Evolutionary conservation across 768 basidiomycete genomes (phyloP).

Genomic region (Cantharellus cinnabarinus): DNA sequence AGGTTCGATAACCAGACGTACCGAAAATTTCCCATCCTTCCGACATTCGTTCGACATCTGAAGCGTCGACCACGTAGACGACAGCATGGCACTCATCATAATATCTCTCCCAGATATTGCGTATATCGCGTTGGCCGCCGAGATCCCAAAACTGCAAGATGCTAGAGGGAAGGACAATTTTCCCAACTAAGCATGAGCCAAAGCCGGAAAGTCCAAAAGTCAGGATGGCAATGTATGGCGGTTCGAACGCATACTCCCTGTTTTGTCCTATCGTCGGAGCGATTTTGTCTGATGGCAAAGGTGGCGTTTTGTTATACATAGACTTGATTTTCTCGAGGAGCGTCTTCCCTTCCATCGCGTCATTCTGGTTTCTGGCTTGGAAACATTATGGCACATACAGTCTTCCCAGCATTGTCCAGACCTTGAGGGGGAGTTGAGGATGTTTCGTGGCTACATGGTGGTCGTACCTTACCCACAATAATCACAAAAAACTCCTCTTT

Average conservation of each 20-base stretch:
- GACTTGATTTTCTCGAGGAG: conserved; percentile 88
- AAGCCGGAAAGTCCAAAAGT: not conserved
- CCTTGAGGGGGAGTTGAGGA: not conserved
- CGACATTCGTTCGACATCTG: conserved; percentile 67
- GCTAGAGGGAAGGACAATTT: conserved; percentile 80
- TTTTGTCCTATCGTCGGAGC: conserved; percentile 95
- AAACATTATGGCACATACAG: conserved; percentile 25
- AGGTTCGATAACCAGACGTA: conserved; percentile 20
- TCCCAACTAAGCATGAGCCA: conserved; percentile 41
- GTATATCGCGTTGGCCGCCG: conserved; percentile 83
- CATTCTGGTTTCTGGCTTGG: not conserved
- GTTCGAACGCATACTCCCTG: conserved; percentile 31
- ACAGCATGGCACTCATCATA: conserved; percentile 96
- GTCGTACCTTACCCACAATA: conserved; percentile 41
- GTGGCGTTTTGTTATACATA: conserved; percentile 67
- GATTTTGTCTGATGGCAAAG: conserved; percentile 82
- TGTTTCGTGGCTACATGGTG: not conserved
- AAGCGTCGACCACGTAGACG: conserved; percentile 85
- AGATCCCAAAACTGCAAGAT: conserved; percentile 95
- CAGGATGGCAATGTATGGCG: not conserved
- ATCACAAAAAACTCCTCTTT: conserved; percentile 87
- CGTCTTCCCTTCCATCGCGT: conserved; percentile 29
- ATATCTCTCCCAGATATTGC: conserved; percentile 86
- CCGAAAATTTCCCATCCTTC: conserved; percentile 98
- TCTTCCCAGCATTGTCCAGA: conserved; percentile 82